A percentile compares a stretch with the other conserved stretches of the same genome.
Conservation (phyloP, 23 red algal genomes). For the Gracilariopsis chorda region DNA sequence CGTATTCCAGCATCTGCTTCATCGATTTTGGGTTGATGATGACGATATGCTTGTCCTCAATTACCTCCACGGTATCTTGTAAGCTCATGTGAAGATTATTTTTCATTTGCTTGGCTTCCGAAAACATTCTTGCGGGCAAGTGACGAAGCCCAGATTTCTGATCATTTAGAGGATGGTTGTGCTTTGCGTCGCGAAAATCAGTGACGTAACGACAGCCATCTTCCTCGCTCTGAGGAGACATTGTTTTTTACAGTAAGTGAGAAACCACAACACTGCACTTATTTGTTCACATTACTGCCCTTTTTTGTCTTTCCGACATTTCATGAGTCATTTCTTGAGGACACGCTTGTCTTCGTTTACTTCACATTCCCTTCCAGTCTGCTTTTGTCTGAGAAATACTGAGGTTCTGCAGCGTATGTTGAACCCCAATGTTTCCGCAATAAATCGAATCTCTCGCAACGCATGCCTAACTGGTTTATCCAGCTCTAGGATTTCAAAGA, state of each 20-base stretch:
- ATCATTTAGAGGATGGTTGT: not conserved
- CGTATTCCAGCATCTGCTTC: not conserved
- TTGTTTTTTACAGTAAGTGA: not conserved
- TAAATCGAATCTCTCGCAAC: not conserved
- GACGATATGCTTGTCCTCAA: too few species aligned
- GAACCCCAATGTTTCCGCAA: not conserved
- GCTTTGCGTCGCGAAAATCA: not conserved
- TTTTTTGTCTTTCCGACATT: not conserved
- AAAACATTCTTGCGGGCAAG: not conserved
- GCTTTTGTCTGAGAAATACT: not conserved
- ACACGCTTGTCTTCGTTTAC: not conserved
- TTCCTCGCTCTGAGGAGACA: not conserved
- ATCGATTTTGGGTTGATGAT: not conserved
- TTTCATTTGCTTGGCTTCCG: not conserved
- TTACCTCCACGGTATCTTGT: too few species aligned
- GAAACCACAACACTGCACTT: not conserved
- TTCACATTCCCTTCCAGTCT: not conserved
- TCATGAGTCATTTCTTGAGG: not conserved
- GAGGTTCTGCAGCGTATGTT: not conserved
- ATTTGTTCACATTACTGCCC: not conserved
- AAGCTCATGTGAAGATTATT: not conserved
- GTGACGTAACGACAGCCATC: not conserved
- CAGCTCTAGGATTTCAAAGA: not conserved
- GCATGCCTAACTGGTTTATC: not conserved
- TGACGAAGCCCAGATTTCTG: not conserved